Evolutionary conservation across 176 grass and related monocot species (phyloP).

Genomic region (Sorghum bicolor): DNA sequence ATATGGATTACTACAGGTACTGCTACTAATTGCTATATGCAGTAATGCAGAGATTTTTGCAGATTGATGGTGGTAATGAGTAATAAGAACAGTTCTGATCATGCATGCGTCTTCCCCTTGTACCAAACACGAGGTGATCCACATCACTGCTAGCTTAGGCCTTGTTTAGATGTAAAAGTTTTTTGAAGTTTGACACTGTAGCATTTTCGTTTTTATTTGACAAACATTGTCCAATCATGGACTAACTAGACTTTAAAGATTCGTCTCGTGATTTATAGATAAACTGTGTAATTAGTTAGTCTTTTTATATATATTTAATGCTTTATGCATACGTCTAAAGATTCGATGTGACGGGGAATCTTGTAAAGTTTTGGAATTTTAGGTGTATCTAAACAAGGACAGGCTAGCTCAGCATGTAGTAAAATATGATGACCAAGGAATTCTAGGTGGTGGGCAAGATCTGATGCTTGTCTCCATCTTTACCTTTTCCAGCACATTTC

Average conservation of each 20-base stretch:
- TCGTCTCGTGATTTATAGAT: too few species aligned
- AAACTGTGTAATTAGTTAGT: too few species aligned
- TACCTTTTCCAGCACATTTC: constrained; percentile 21
- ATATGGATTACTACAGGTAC: neutral
- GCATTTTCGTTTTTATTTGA: too few species aligned
- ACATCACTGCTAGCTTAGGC: constrained; percentile 17
- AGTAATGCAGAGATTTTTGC: neutral
- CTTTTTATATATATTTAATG: too few species aligned
- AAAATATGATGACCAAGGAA: neutral
- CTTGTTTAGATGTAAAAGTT: too few species aligned
- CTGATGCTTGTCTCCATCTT: constrained; percentile 42
- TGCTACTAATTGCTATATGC: neutral
- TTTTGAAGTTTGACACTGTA: too few species aligned
- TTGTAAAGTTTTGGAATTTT: too few species aligned
- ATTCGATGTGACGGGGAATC: too few species aligned
- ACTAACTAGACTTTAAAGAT: too few species aligned
- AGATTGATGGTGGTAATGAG: neutral
- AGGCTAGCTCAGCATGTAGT: constrained; percentile 24
- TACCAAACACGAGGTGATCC: constrained; percentile 38
- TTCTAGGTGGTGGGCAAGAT: constrained; percentile 35
- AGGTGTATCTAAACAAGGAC: too few species aligned
- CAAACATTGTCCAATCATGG: too few species aligned
- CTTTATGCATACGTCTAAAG: too few species aligned
- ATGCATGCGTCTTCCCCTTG: constrained; percentile 7
- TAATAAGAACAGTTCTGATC: neutral